Conservation (phyloP, 2,329 filamentous ascomycete species). For the Dactylellina leptospora region DNA sequence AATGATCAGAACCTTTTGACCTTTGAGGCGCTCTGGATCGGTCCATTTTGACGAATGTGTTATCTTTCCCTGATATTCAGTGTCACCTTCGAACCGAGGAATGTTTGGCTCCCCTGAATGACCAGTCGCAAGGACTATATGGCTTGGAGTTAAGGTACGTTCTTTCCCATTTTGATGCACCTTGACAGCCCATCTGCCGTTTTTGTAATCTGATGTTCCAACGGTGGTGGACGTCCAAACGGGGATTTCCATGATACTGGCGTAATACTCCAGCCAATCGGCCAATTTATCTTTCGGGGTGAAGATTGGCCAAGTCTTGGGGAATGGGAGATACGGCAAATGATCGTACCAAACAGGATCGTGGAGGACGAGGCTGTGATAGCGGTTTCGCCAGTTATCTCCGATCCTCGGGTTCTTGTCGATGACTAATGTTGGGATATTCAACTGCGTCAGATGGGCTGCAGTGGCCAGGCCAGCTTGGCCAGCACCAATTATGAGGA, state of each 20-base stretch:
- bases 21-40: conserved; percentile 60
- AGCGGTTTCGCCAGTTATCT: conserved; percentile 72
- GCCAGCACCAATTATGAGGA: conserved; percentile 71
- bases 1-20: conserved; percentile 72
- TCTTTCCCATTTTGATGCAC: conserved; percentile 64
- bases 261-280: conserved; percentile 74
- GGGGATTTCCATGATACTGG: conserved; percentile 72
- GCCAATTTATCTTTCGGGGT: conserved; percentile 76
- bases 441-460: conserved; percentile 69
- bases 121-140: conserved; percentile 74
- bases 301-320: conserved; percentile 72
- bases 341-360: conserved; percentile 72
- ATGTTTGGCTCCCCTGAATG: conserved; percentile 73
- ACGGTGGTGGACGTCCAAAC: conserved; percentile 70
- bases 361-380: conserved; percentile 73
- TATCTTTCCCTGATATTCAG: conserved; percentile 68
- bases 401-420: conserved; percentile 69
- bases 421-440: conserved; percentile 67
- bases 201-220: conserved; percentile 62
- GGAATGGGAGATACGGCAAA: conserved; percentile 73
- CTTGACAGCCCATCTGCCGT: conserved; percentile 66
- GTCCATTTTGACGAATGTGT: conserved; percentile 71
- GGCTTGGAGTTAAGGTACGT: conserved; percentile 69
- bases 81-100: conserved; percentile 63
- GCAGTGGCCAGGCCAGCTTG: conserved; percentile 69